Percentiles rank a stretch among this genome's conserved stretches.
phyloP scores from a whole-genome alignment of 768 basidiomycete species.

The Podaxis sp. region DNA sequence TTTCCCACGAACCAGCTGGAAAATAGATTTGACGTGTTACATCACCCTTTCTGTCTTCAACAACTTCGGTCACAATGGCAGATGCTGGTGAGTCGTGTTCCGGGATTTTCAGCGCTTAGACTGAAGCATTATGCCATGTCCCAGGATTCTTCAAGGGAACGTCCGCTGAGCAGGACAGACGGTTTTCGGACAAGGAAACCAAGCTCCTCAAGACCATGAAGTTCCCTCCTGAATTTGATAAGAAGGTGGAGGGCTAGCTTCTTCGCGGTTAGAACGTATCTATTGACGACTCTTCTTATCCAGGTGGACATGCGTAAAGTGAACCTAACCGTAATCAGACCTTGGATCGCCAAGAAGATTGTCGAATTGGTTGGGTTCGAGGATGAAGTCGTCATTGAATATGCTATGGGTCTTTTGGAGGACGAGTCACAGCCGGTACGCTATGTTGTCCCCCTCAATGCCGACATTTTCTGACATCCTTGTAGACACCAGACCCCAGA shows the following conservation, averaged over 20 bases:
- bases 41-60: background rate
- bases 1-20: conserved; percentile 6
- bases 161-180: conserved; percentile 85
- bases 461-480: conserved; percentile 1
- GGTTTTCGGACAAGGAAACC: conserved; percentile 94
- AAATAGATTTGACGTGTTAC: background rate
- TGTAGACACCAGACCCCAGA: conserved; percentile 84
- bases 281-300: background rate
- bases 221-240: conserved; percentile 86
- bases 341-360: conserved; percentile 95
- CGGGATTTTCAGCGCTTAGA: background rate
- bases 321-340: conserved; percentile 86
- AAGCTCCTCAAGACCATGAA: conserved; percentile 88
- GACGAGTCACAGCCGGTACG: conserved; percentile 81
- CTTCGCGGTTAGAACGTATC: background rate
- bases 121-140: conserved; percentile 11
- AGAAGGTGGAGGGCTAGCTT: conserved; percentile 57
- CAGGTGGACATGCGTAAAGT: conserved; percentile 97
- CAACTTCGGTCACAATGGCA: conserved; percentile 15
- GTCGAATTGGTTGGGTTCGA: conserved; percentile 90
- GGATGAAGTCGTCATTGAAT: conserved; percentile 96
- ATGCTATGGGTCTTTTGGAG: conserved; percentile 92
- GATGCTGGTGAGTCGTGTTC: conserved; percentile 17
- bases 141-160: conserved; percentile 89
- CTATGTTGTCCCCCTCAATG: conserved; percentile 7